phyloP scores from a whole-genome alignment of 2,329 filamentous ascomycete genomes.

The Fusarium verticillioides region DNA sequence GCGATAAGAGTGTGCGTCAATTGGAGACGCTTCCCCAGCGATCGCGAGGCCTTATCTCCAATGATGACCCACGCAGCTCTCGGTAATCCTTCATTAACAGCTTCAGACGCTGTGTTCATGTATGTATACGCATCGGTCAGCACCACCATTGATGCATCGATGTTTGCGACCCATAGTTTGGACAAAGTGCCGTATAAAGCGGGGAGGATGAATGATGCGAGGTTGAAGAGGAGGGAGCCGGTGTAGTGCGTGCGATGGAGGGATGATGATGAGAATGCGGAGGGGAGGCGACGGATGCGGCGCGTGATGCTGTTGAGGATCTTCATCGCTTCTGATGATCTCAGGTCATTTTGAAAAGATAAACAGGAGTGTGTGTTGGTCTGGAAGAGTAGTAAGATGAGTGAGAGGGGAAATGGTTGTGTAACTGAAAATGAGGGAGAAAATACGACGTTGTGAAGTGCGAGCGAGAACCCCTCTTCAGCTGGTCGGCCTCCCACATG shows the following conservation, averaged over 20 bases:
- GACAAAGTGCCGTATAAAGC: slow-evolving; percentile 74
- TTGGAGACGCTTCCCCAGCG: slow-evolving; percentile 61
- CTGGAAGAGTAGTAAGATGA: rapidly evolving
- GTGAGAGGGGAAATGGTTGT: neutral
- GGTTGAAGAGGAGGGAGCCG: slow-evolving; percentile 71
- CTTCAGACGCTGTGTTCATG: slow-evolving; percentile 73
- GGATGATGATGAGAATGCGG: neutral
- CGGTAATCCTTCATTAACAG: slow-evolving; percentile 78
- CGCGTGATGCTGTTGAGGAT: neutral
- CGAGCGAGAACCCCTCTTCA: neutral
- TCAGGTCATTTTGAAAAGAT: rapidly evolving
- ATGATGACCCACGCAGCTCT: slow-evolving; percentile 76
- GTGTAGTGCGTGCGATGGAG: slow-evolving; percentile 53
- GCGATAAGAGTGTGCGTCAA: slow-evolving; percentile 72
- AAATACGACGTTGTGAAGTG: neutral
- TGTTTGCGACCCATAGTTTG: slow-evolving; percentile 77
- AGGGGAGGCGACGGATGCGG: neutral
- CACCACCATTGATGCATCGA: slow-evolving; percentile 63
- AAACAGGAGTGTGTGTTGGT: rapidly evolving
- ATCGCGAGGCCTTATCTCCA: slow-evolving; percentile 68
- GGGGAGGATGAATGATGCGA: slow-evolving; percentile 70
- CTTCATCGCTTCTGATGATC: neutral
- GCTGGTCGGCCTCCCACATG: slow-evolving; percentile 25
- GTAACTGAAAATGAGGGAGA: neutral
- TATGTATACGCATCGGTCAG: slow-evolving; percentile 70